A percentile compares a stretch with the other conserved stretches of the same genome.
Evolutionary conservation across 2,329 filamentous ascomycete genomes (phyloP).

Genomic region (Coccinonectria pachysandricola): DNA sequence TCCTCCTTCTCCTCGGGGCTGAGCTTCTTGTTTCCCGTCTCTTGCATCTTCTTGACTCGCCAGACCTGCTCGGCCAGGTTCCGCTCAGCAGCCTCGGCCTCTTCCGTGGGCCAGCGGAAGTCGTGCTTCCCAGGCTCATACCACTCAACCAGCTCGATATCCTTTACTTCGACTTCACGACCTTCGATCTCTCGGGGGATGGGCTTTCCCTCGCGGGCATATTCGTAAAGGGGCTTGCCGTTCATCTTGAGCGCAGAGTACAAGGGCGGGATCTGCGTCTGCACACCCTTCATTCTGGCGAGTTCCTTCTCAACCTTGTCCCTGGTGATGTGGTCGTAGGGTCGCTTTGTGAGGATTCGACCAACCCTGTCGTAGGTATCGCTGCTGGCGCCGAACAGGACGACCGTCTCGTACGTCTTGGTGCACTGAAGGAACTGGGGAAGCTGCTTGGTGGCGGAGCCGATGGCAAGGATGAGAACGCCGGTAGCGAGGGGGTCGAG

Average conservation of each 20-base stretch:
- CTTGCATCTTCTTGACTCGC: constrained; percentile 49
- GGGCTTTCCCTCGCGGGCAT: constrained; percentile 79
- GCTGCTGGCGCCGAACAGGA: constrained; percentile 85
- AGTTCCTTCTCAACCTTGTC: constrained; percentile 70
- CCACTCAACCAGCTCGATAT: constrained; percentile 77
- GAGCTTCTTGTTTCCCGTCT: constrained; percentile 35
- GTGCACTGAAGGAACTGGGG: constrained; percentile 74
- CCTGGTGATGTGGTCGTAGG: constrained; percentile 72
- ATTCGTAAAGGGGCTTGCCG: constrained; percentile 92
- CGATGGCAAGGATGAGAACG: constrained; percentile 80
- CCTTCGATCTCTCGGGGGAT: constrained; percentile 78
- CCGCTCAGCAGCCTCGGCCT: constrained; percentile 67
- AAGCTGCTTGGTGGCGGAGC: constrained; percentile 76
- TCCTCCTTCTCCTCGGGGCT: constrained; percentile 45
- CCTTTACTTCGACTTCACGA: constrained; percentile 64
- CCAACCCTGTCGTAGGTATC: constrained; percentile 86
- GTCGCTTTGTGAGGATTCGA: constrained; percentile 65
- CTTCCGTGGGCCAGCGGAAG: constrained; percentile 68
- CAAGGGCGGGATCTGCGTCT: constrained; percentile 82
- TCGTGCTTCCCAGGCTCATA: constrained; percentile 71
- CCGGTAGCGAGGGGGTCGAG: constrained; percentile 90
- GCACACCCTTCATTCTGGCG: constrained; percentile 65
- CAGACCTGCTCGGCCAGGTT: constrained; percentile 64
- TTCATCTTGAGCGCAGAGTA: constrained; percentile 90
- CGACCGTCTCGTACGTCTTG: constrained; percentile 83